Evolutionary conservation across 441 rosid genomes (phyloP), one percentile per base, ranked within the genome.

Genomic region (Viola pubescens): DNA sequence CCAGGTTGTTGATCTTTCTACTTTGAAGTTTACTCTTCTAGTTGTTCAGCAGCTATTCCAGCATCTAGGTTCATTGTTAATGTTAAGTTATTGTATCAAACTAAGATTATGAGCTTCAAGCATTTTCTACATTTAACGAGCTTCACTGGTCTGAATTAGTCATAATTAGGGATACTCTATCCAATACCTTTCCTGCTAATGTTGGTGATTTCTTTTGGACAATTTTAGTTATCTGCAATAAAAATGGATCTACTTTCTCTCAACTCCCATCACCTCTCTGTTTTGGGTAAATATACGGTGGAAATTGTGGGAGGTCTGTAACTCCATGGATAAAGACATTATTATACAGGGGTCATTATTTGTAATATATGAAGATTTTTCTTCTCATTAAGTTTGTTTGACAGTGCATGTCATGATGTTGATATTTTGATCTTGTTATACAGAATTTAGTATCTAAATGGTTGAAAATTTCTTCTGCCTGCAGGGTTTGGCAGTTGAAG

Each of bases 401-500:
- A 56, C 48, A 10, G 37, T 47, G 48, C 14, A 43, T 41, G n/a
- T 37, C 45, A 16, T 47, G 37, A 48, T 59, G 63, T 58, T 54
- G 64, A 37, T 68, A 43, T 52, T 14, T 13, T 55, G 50, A 6
- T 57, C 54, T 70, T 53, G 34, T 57, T 52, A 44, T 59, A 52
- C 9, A 61, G 34, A 54, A 59, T 59, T 45, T 48, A 51, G 45
- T 58, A 42, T 54, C 61, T 46, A 58, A 54, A 54, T 58, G 58
- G 44, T 19, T 47, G n/a, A 56, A 54, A 61, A 56, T 69, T 71
- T 61, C 54, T 53, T 72, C 42, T 56, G 57, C 16, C 3, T 63
- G 73, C 64, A 88, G 97, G 78, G 76, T 72, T 76, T 89, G 73
- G 75, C 71, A 60, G 75, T 75, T 64, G 90, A 79, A 10, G 97